A percentile compares a stretch with the other conserved stretches of the same genome.
These are phyloP conservation scores for Candida coleopterorum DNA, from an alignment of 805 yeast species.

Conservation along the genomic window DNA sequence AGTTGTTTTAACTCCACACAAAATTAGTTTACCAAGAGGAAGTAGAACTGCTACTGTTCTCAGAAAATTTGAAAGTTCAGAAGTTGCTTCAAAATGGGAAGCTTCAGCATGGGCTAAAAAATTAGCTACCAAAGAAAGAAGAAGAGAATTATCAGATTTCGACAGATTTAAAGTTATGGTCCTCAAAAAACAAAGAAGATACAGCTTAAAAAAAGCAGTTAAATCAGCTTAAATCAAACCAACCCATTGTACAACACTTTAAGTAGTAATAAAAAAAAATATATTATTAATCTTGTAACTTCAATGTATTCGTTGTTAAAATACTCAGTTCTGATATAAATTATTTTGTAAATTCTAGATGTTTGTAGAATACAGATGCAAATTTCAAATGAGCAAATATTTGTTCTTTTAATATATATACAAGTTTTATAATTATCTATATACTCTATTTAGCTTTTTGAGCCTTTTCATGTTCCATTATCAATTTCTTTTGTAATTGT, in stretches of 20 bases:
- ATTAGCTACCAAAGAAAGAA: constrained; percentile 90
- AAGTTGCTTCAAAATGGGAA: constrained; percentile 85
- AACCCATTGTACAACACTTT: constrained; percentile 1
- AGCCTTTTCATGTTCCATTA: constrained; percentile 63
- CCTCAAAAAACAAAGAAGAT: constrained; percentile 96
- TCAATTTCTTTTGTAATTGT: constrained; percentile 83
- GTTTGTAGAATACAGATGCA: too few relatives aligned
- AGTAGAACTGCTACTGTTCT: constrained; percentile 78
- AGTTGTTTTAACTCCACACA: constrained; percentile 90
- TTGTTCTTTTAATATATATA: too few relatives aligned
- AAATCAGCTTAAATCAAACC: constrained; percentile 28
- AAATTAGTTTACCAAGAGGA: constrained; percentile 89
- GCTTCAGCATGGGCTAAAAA: constrained; percentile 96
- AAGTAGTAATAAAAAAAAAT: constrained; percentile 1
- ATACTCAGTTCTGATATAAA: too few relatives aligned
- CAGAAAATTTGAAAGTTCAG: constrained; percentile 93
- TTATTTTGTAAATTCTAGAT: too few relatives aligned
- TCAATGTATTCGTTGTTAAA: too few relatives aligned
- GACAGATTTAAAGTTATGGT: constrained; percentile 99
- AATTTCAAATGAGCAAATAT: too few relatives aligned
- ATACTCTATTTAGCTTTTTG: constrained; percentile 13
- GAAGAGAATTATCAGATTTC: constrained; percentile 91
- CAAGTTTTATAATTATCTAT: constrained; percentile 5
- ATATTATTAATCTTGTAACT: neutral
- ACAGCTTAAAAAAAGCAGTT: constrained; percentile 93